Percentiles rank a stretch among this genome's conserved stretches.
Conservation (phyloP, 805 yeast genomes). For the Candida loeiensis region DNA sequence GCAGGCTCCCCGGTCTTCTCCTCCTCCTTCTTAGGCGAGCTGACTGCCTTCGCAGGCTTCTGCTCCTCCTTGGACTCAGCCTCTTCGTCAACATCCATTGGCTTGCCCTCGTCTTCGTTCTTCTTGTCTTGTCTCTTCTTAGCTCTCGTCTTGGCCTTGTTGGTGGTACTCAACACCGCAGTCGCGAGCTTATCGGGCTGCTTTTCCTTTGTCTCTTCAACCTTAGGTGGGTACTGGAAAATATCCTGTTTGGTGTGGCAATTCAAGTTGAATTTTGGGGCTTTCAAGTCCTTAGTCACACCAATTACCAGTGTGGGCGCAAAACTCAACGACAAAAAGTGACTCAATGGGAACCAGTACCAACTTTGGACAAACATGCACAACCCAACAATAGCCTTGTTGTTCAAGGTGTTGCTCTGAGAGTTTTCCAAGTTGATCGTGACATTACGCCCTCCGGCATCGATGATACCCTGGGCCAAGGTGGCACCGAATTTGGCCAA, state of each 20-base stretch:
- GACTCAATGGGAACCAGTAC: constrained; percentile 98
- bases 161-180: constrained; percentile 92
- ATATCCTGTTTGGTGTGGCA: constrained; percentile 77
- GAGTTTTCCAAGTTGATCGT: constrained; percentile 85
- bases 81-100: constrained; percentile 35
- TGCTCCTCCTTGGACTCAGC: constrained; percentile 12
- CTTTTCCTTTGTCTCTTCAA: constrained; percentile 72
- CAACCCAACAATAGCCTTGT: constrained; percentile 88
- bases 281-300: constrained; percentile 71
- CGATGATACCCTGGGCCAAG: constrained; percentile 93
- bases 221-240: constrained; percentile 87
- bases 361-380: constrained; percentile 89
- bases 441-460: constrained; percentile 98
- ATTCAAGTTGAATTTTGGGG: constrained; percentile 77
- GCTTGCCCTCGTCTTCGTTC: constrained; percentile 46
- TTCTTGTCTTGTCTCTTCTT: constrained; percentile 55
- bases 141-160: constrained; percentile 90
- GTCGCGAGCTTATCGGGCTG: constrained; percentile 87
- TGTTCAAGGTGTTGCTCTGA: constrained; percentile 86
- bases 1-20: constrained; percentile 30
- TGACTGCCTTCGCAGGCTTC: constrained; percentile 13
- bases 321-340: constrained; percentile 86
- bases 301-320: constrained; percentile 90
- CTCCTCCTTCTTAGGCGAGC: constrained; percentile 22
- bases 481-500: constrained; percentile 98